phyloP scores from a whole-genome alignment of 768 basidiomycete genomes.

The Mycena chlorophos region DNA sequence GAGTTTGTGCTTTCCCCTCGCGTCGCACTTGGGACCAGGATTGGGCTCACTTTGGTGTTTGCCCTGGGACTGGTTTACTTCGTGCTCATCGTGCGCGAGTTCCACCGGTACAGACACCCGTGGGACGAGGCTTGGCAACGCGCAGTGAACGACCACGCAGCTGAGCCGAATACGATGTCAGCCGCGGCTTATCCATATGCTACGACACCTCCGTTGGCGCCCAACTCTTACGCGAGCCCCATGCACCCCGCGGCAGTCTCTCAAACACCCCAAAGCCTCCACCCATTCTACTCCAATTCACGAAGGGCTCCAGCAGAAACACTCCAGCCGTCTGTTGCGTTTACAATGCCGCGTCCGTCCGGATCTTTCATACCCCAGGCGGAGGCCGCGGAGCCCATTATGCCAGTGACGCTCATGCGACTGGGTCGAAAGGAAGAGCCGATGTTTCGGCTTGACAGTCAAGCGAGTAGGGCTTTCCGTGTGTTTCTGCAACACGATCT shows the following conservation, averaged over 20 bases:
- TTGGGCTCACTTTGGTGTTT: conserved; percentile 50
- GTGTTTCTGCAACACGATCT: conserved; percentile 1
- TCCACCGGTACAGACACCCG: conserved; percentile 47
- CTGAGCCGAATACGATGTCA: conserved; percentile 3
- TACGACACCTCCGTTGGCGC: too few relatives aligned
- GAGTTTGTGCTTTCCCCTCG: conserved; percentile 31
- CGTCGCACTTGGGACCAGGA: conserved; percentile 47
- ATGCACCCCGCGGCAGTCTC: too few relatives aligned
- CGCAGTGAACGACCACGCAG: conserved; percentile 24
- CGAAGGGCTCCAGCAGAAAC: not conserved
- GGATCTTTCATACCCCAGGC: not conserved
- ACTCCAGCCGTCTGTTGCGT: not conserved
- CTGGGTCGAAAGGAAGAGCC: conserved; percentile 1
- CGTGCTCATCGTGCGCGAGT: conserved; percentile 48
- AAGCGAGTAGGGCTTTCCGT: too few relatives aligned
- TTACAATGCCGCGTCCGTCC: not conserved
- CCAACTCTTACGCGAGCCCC: too few relatives aligned
- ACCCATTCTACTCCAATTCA: too few relatives aligned
- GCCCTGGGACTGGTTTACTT: conserved; percentile 55
- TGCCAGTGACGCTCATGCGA: conserved; percentile 4
- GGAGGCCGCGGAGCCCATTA: not conserved
- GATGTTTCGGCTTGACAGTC: not conserved
- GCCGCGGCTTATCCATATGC: too few relatives aligned
- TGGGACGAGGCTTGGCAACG: conserved; percentile 32
- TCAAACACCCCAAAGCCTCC: too few relatives aligned